Evolutionary conservation across 371 early-diverging fungal species (phyloP), one percentile per base, ranked within the genome.

Genomic region (Dinochytrium kinnereticum): DNA sequence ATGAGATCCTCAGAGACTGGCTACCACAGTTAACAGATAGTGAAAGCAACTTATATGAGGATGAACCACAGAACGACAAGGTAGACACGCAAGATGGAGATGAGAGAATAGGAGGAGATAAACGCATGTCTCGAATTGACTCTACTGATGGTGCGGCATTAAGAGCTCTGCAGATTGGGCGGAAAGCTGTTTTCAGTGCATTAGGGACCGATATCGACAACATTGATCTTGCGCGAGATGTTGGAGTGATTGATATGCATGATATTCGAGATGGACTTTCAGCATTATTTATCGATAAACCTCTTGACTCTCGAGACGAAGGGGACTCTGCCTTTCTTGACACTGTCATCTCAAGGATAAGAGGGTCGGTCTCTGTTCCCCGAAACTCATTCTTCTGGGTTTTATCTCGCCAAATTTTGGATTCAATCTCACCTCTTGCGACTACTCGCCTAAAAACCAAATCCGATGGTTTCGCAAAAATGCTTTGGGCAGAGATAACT

Each of bases 401-500:
- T 19, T 66, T 82, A 7, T 49, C 69, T 36, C 26, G 74, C 21
- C 67, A 77, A 26, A 57, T 82, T 7, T 49, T 80, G 28, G 78
- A 75, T 51, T 24, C 76, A 17, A 15, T 53, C 1, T 49, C 69
- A 19, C 75, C 80, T n/a, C 64, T 69, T 24, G 13, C 68, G 5
- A 7, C n/a, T 30, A 51, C 70, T 5, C 72, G 71, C 0, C 76
- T 72, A 31, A 34, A 68, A 59, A 71, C 71, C 34, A 26, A 51
- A 37, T 34, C 37, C 24, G 53, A 49, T 33, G 55, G 53, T 3
- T 55, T 80, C n/a, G 49, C 76, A 36, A 70, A 55, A 49, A 69
- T 50, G 1, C 49, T 79, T 1, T 83, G 83, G 83, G 1, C 31
- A 2, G 80, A 76, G 17, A 36, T 78, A 21, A 36, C 53, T 1